Evolutionary conservation across 176 grass and related monocot species (phyloP), one percentile per base, ranked within the genome.

Genomic region (Aegilops umbellulata): DNA sequence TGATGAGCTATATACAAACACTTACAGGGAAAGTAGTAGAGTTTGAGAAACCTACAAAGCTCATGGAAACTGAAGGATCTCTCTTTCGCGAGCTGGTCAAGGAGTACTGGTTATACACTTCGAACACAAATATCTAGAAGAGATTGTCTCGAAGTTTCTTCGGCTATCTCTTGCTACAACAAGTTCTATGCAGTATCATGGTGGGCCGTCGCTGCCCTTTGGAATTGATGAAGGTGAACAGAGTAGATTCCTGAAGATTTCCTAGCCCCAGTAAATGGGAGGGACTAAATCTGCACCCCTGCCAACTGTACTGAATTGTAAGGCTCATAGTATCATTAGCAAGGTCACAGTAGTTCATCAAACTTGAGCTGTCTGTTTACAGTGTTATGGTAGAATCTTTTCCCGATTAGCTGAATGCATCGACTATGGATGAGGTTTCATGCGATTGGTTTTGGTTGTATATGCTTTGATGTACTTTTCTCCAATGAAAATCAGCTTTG

Each of bases 41-140:
- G 74, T 94, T 91, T 53, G 89, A 97, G 51, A 88, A 88, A 57
- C 92, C 95, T 12, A 85, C 16, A 69, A 97, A 94, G 74, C 82
- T 97, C 24, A 94, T 97, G 89, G 86, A 94, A 62, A 94, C 88
- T 3, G 82, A 97, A 77, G 95, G 88, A 57, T 97, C 92, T 69
- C 79, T 94, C 3, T 94, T 94, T 57, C 44, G 84, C 0, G 69
- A 88, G 1, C 90, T 97, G 2, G 88, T 94, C 16, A 94, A 86
- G 75, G 92, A 94, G 76, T 97, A 94, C 69, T 97, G 95, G 92
- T 89, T 92, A 11, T 91, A 94, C 36, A 85, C 90, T 39, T 80
- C 86, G 2, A 84, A 86, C 12, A 64, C 10, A 29, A 84, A 81
- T 51, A 55, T 94, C 34, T 86, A 85, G 78, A 15, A 36, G 17